These are phyloP conservation scores for Guadua angustifolia DNA, from an alignment of 176 grass and related monocot genomes.

Conservation along the genomic window DNA sequence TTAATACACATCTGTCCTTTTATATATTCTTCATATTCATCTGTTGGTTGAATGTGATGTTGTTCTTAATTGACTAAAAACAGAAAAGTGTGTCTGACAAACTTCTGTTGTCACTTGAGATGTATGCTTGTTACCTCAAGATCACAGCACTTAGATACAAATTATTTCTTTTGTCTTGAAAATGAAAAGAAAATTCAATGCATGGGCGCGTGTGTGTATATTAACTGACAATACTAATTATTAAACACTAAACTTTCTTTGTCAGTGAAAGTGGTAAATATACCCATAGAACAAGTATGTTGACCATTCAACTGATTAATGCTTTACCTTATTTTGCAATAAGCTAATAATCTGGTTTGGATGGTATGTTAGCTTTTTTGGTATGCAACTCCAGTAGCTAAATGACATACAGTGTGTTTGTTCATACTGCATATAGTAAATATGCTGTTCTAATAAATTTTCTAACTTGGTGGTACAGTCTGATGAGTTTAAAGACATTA, in stretches of 20 bases:
- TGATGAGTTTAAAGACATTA: slow-evolving; percentile 92
- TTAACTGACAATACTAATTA: background rate
- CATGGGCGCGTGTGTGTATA: background rate
- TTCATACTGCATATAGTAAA: slow-evolving; percentile 18
- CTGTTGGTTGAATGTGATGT: background rate
- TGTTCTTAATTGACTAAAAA: slow-evolving; percentile 16
- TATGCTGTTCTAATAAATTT: slow-evolving; percentile 24
- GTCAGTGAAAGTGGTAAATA: background rate
- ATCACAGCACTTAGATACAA: background rate
- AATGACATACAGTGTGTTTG: background rate
- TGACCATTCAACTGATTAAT: background rate
- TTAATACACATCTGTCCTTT: background rate
- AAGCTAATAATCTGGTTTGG: background rate
- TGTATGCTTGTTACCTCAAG: background rate
- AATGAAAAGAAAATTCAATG: background rate
- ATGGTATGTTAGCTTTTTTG: background rate
- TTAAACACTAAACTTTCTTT: background rate
- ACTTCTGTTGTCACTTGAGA: slow-evolving; percentile 25
- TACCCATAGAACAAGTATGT: background rate
- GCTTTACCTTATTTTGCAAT: slow-evolving; percentile 22
- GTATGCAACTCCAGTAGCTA: background rate
- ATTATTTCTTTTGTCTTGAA: background rate
- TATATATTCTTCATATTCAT: background rate
- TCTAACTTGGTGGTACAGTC: slow-evolving; percentile 53
- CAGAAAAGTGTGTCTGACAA: background rate